A percentile compares a stretch with the other conserved stretches of the same genome.
Conservation (phyloP, 2,329 filamentous ascomycete genomes). For the Cryphonectria nitschkei region DNA sequence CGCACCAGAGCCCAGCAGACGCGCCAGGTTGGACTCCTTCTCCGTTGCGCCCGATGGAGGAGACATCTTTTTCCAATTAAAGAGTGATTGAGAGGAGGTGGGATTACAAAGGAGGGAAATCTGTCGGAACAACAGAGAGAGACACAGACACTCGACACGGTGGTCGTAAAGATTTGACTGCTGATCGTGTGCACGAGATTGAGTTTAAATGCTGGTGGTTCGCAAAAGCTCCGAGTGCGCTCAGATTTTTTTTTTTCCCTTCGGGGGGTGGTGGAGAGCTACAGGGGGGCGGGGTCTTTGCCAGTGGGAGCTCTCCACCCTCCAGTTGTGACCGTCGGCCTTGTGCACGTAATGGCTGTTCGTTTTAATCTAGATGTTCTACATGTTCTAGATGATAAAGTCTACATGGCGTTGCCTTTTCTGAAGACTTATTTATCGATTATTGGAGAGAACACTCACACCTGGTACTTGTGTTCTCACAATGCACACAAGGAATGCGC, state of each 20-base stretch:
- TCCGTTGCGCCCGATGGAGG: constrained; percentile 57
- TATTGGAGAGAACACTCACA: constrained; percentile 7
- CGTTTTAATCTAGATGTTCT: neutral
- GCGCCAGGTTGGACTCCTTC: constrained; percentile 86
- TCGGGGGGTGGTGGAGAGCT: constrained; percentile 21
- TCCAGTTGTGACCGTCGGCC: neutral
- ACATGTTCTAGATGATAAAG: neutral
- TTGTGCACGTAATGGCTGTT: neutral
- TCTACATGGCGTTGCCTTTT: neutral
- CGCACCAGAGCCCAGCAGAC: constrained; percentile 87
- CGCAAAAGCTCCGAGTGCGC: constrained; percentile 20
- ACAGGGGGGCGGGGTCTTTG: neutral
- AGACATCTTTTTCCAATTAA: constrained; percentile 56
- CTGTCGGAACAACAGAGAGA: constrained; percentile 10
- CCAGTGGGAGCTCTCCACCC: neutral
- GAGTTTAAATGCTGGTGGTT: constrained; percentile 6
- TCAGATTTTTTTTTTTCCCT: constrained; percentile 25
- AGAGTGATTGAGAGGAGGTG: constrained; percentile 4
- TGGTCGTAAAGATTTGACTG: constrained; percentile 15
- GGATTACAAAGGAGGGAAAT: constrained; percentile 11
- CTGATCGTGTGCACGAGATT: constrained; percentile 17
- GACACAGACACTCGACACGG: constrained; percentile 17
- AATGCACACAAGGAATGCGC: constrained; percentile 14
- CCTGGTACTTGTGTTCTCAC: constrained; percentile 26
- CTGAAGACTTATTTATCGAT: constrained; percentile 3